A percentile compares a stretch with the other conserved stretches of the same genome.
Conservation (phyloP, 768 basidiomycete genomes). For the Calocera viscosa region DNA sequence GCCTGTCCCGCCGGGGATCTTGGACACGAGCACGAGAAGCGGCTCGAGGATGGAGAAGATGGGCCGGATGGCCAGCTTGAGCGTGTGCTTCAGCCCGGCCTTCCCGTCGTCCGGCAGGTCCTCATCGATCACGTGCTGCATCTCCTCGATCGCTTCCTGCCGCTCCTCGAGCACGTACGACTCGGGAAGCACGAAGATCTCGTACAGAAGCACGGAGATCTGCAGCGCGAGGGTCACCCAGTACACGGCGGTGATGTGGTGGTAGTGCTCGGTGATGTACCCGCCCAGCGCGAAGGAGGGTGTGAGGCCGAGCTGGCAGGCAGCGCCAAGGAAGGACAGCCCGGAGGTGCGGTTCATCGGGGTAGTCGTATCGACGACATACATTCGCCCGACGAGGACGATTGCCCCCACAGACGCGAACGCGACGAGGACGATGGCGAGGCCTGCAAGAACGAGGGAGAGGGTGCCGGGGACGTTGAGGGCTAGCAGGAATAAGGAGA, state of each 20-base stretch:
- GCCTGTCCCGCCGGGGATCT: not conserved
- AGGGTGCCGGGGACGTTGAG: not conserved
- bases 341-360: not conserved
- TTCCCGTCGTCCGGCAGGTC: slow-evolving; percentile 4
- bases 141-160: slow-evolving; percentile 1
- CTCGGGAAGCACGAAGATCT: slow-evolving; percentile 1
- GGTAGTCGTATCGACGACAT: not conserved
- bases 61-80: not conserved
- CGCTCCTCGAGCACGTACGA: slow-evolving; percentile 1
- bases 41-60: not conserved
- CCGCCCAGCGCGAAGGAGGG: not conserved
- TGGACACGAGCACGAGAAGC: not conserved
- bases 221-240: slow-evolving; percentile 2
- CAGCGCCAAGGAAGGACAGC: not conserved
- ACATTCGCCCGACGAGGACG: not conserved
- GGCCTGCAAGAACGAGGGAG: not conserved
- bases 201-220: not conserved
- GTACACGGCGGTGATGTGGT: slow-evolving; percentile 6
- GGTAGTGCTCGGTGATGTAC: not conserved
- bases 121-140: slow-evolving; percentile 1
- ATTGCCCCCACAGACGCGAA: not conserved
- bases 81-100: not conserved
- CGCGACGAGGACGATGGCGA: slow-evolving; percentile 3
- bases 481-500: not conserved
- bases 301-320: not conserved